Base-by-base conservation (phyloP, 2,329 filamentous ascomycete species). In the Calonectria ilicicola region DNA sequence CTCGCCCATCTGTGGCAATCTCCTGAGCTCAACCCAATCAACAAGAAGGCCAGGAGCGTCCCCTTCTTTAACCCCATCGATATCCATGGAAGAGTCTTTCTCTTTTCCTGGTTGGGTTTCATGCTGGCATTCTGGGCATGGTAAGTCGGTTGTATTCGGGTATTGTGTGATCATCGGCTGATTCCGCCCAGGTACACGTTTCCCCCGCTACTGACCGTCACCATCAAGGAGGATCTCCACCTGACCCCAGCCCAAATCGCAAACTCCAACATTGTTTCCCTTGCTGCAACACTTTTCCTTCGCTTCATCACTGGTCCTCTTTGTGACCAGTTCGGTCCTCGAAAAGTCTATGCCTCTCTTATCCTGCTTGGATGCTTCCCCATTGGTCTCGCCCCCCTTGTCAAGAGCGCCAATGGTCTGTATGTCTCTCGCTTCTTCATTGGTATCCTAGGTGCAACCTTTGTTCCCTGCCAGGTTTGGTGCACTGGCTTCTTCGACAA, bases 401-500 rank as follows among this genome's bases (percentile, higher is more conserved):
- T 96, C 46, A 92, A 91, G 60, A 92, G 89, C 66, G 81, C 79
- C 38, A 78, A 75, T 17, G 92, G 94, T 10, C 89, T 96, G n/a
- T 92, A 95, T 77, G 85, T 90, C 23, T 89, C 93, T 60, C 91
- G 94, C 53, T 96, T 96, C 87, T 96, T 96, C 84, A 91, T 96
- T 74, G 94, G 94, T 72, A 93, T 96, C 51, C 89, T 96, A 0
- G 94, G 94, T 47, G 93, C 92, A 2, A 90, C 91, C 1, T 96
- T 96, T 78, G 94, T 96, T 0, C 94, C 94, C 15, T 98, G 95
- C 82, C 95, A 97, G 82, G 96, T 98, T 8, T 98, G 95, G 95
- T 94, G 93, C 12, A 98, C 95, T 0, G 95, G 93, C 0, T 98
- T 98, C 87, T 98, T 95, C 82, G 95, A 98, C 85, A 97, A 96